phyloP scores from a whole-genome alignment of 805 yeast genomes.

The Wickerhamiella spandovensis region DNA sequence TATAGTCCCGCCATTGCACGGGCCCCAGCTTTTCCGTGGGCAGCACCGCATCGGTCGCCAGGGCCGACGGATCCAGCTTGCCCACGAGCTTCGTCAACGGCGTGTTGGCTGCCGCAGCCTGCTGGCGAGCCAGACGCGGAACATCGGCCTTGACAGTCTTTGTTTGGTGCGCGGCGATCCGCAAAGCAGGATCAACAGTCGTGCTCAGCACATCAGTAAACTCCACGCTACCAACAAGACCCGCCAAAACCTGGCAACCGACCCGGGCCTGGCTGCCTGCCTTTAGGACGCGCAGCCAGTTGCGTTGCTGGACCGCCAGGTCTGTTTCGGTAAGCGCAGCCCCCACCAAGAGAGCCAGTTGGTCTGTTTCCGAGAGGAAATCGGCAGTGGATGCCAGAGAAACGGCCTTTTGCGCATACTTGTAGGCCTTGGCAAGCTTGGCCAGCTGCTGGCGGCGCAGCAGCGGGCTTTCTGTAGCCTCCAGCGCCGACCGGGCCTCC shows the following conservation, averaged over 20 bases:
- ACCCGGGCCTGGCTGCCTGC: slow-evolving; percentile 50
- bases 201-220: slow-evolving; percentile 45
- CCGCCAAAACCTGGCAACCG: slow-evolving; percentile 40
- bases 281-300: slow-evolving; percentile 41
- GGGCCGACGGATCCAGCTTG: slow-evolving; percentile 22
- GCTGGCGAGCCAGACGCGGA: slow-evolving; percentile 34
- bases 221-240: slow-evolving; percentile 21
- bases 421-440: slow-evolving; percentile 53
- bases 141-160: slow-evolving; percentile 29
- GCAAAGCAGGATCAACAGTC: slow-evolving; percentile 53
- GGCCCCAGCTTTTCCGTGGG: slow-evolving; percentile 29
- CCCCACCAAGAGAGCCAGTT: slow-evolving; percentile 17
- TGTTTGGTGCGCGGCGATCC: slow-evolving; percentile 36
- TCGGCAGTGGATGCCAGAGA: slow-evolving; percentile 5
- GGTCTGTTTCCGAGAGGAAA: slow-evolving; percentile 11
- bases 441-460: slow-evolving; percentile 34
- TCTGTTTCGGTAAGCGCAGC: slow-evolving; percentile 40
- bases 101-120: slow-evolving; percentile 26
- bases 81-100: slow-evolving; percentile 31
- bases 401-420: slow-evolving; percentile 31
- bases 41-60: slow-evolving; percentile 13
- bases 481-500: slow-evolving; percentile 44
- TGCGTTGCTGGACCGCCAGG: slow-evolving; percentile 37
- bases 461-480: slow-evolving; percentile 32
- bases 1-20: slow-evolving; percentile 45